These are phyloP conservation scores for Amanita muscaria DNA, from an alignment of 768 basidiomycete genomes.

Conservation along the genomic window DNA sequence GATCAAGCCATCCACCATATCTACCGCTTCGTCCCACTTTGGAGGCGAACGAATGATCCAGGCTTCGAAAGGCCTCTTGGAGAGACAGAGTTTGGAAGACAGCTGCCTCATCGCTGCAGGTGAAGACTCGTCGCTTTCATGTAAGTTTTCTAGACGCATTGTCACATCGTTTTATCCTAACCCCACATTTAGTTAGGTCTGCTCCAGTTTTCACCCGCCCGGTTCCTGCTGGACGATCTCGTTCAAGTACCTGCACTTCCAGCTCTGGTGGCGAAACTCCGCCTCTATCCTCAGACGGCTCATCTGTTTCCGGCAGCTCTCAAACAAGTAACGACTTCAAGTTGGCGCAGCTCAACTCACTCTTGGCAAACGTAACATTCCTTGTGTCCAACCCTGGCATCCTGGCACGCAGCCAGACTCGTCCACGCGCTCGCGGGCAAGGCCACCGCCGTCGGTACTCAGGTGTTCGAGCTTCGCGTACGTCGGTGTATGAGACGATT, in stretches of 20 bases:
- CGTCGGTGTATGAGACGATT: slow-evolving; percentile 74
- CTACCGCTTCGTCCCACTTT: slow-evolving; percentile 59
- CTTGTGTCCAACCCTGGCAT: slow-evolving; percentile 32
- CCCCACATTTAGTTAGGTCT: slow-evolving; percentile 27
- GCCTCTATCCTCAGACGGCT: slow-evolving; percentile 64
- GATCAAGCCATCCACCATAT: slow-evolving; percentile 59
- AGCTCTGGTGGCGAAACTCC: slow-evolving; percentile 66
- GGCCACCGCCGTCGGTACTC: slow-evolving; percentile 69
- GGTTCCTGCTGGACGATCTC: slow-evolving; percentile 37
- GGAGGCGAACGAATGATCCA: slow-evolving; percentile 62
- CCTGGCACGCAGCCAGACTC: slow-evolving; percentile 32
- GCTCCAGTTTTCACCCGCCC: slow-evolving; percentile 59
- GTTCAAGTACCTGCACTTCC: slow-evolving; percentile 61
- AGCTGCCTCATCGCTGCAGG: slow-evolving; percentile 56
- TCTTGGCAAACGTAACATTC: slow-evolving; percentile 47
- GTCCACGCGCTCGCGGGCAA: slow-evolving; percentile 48
- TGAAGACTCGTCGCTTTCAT: slow-evolving; percentile 45
- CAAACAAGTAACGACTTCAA: slow-evolving; percentile 74
- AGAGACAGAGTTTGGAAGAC: slow-evolving; percentile 61
- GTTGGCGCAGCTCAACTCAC: slow-evolving; percentile 48
- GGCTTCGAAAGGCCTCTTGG: slow-evolving; percentile 51
- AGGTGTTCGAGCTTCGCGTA: slow-evolving; percentile 49
- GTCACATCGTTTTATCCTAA: slow-evolving; percentile 10
- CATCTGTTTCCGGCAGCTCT: slow-evolving; percentile 62
- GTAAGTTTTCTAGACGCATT: slow-evolving; percentile 30